Evolutionary conservation across 1,139 yeast genomes (phyloP).

Genomic region (Hanseniaspora uvarum): DNA sequence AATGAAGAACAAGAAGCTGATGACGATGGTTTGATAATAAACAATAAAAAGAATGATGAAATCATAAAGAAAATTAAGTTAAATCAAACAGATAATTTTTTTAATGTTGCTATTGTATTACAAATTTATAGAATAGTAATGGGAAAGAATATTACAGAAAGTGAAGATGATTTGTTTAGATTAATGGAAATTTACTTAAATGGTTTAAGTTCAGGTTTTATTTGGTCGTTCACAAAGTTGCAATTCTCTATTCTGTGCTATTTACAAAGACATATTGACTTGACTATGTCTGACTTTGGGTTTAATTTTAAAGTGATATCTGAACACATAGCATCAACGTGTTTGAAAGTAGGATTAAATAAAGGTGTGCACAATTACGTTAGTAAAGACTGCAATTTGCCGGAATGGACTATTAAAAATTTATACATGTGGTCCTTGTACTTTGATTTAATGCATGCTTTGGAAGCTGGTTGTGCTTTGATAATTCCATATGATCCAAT

Average conservation of each 20-base stretch:
- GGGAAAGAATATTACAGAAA: constrained; percentile 4
- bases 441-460: constrained; percentile 24
- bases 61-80: background rate
- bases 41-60: background rate
- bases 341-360: constrained; percentile 5
- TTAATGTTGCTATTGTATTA: constrained; percentile 13
- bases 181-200: constrained; percentile 9
- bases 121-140: constrained; percentile 15
- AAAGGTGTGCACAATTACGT: constrained; percentile 16
- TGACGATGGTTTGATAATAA: background rate
- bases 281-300: constrained; percentile 10
- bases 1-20: background rate
- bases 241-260: constrained; percentile 13
- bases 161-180: constrained; percentile 13
- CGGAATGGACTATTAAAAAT: constrained; percentile 21
- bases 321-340: constrained; percentile 10
- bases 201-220: constrained; percentile 12
- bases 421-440: constrained; percentile 27
- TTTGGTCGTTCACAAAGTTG: constrained; percentile 12
- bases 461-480: constrained; percentile 27
- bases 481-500: constrained; percentile 19
- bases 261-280: constrained; percentile 13
- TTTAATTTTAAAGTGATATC: constrained; percentile 10
- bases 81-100: constrained; percentile 2
- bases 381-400: constrained; percentile 19